Conservation (phyloP, 805 yeast genomes). For the Saturnispora diversa region DNA sequence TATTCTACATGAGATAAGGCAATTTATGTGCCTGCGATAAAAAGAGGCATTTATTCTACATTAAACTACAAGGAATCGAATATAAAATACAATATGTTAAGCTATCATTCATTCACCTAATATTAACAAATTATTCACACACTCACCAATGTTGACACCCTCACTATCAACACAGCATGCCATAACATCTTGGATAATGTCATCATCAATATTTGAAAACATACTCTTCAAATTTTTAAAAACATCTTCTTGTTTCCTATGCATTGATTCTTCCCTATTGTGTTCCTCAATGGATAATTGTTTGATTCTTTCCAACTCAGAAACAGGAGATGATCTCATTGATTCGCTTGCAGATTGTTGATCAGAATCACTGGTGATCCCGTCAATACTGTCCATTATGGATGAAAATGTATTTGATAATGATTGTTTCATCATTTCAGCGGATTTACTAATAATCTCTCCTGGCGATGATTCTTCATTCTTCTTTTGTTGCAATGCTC, state of each 20-base stretch:
- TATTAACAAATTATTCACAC: constrained; percentile 56
- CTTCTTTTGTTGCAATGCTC: constrained; percentile 20
- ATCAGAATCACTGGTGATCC: constrained; percentile 1
- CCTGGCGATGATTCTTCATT: constrained; percentile 27
- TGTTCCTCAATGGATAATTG: constrained; percentile 28
- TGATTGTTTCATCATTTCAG: constrained; percentile 31
- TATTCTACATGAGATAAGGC: too few species aligned
- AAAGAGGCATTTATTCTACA: too few species aligned
- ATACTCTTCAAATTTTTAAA: constrained; percentile 49
- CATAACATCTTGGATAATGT: constrained; percentile 62
- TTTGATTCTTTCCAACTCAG: constrained; percentile 22
- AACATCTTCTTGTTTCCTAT: constrained; percentile 38
- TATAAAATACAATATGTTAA: too few species aligned
- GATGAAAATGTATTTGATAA: constrained; percentile 23
- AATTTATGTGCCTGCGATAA: too few species aligned
- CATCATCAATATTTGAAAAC: constrained; percentile 69
- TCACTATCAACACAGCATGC: constrained; percentile 37
- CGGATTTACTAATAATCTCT: constrained; percentile 30
- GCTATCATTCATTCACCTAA: constrained; percentile 11
- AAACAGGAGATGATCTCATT: constrained; percentile 10
- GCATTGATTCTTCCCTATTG: constrained; percentile 23
- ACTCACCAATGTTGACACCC: constrained; percentile 54
- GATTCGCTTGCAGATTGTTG: constrained; percentile 14
- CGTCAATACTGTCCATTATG: constrained; percentile 17
- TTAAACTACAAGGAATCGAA: too few species aligned